Conservation (phyloP, 2,329 filamentous ascomycete species). For the Fusarium sp. region DNA sequence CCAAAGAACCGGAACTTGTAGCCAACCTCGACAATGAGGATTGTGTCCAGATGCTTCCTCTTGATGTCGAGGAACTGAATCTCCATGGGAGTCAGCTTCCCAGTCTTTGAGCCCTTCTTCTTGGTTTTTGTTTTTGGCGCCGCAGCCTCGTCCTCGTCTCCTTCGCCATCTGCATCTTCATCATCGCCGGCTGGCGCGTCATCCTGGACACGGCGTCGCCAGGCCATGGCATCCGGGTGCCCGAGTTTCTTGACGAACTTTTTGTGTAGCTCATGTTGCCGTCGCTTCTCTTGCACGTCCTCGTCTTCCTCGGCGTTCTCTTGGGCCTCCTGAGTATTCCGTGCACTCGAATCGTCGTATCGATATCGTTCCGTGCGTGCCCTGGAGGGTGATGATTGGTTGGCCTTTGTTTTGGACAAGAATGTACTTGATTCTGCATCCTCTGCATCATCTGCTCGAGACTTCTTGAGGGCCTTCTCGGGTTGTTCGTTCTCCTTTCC, state of each 20-base stretch:
- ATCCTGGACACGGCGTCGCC: constrained; percentile 70
- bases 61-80: constrained; percentile 95
- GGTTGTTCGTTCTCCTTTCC: constrained; percentile 58
- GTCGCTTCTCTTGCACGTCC: constrained; percentile 62
- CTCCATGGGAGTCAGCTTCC: constrained; percentile 94
- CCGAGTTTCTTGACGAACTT: constrained; percentile 93
- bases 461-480: constrained; percentile 57
- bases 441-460: constrained; percentile 56
- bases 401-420: constrained; percentile 43
- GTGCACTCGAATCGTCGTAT: constrained; percentile 60
- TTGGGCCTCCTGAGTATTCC: constrained; percentile 40
- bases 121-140: constrained; percentile 54
- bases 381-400: constrained; percentile 35
- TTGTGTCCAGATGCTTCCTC: constrained; percentile 85
- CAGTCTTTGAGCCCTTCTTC: constrained; percentile 77
- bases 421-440: constrained; percentile 49
- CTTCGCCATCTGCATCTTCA: constrained; percentile 68
- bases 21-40: constrained; percentile 93
- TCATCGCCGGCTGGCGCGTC: constrained; percentile 66
- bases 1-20: constrained; percentile 99
- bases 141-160: constrained; percentile 63
- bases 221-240: constrained; percentile 82
- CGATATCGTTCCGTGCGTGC: constrained; percentile 64
- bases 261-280: constrained; percentile 79
- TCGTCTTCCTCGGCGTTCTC: constrained; percentile 56